These are phyloP conservation scores for Wickerhamomyces queroliae DNA, from an alignment of 805 yeast species.

Conservation along the genomic window DNA sequence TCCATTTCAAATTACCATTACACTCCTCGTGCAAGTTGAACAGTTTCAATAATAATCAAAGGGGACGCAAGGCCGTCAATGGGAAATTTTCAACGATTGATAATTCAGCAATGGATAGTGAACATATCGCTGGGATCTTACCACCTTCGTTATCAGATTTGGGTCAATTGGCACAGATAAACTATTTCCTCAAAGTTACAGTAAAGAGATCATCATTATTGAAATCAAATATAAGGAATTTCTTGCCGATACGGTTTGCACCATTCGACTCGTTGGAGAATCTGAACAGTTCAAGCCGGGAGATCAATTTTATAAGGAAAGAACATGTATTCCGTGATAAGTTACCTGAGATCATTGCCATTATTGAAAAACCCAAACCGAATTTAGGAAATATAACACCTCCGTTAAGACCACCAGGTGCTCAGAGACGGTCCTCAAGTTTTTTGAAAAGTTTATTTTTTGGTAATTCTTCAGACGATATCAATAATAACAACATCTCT, in stretches of 20 bases:
- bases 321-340: constrained; percentile 32
- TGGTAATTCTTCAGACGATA: neutral
- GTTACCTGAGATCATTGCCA: constrained; percentile 39
- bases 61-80: neutral
- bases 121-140: constrained; percentile 13
- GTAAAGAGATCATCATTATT: constrained; percentile 48
- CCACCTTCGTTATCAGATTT: constrained; percentile 13
- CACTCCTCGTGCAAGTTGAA: constrained; percentile 40
- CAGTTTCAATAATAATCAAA: constrained; percentile 38
- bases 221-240: constrained; percentile 39
- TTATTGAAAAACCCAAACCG: constrained; percentile 14
- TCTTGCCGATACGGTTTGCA: constrained; percentile 13
- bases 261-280: constrained; percentile 8
- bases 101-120: neutral
- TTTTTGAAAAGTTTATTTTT: constrained; percentile 1
- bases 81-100: neutral
- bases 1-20: constrained; percentile 15
- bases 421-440: constrained; percentile 1
- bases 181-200: constrained; percentile 54
- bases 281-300: constrained; percentile 24
- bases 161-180: constrained; percentile 1
- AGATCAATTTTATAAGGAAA: constrained; percentile 40
- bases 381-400: neutral
- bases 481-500: neutral
- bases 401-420: neutral